A percentile compares a stretch with the other conserved stretches of the same genome.
Conservation (phyloP, 768 basidiomycete species). For the Termitomyces sp. region DNA sequence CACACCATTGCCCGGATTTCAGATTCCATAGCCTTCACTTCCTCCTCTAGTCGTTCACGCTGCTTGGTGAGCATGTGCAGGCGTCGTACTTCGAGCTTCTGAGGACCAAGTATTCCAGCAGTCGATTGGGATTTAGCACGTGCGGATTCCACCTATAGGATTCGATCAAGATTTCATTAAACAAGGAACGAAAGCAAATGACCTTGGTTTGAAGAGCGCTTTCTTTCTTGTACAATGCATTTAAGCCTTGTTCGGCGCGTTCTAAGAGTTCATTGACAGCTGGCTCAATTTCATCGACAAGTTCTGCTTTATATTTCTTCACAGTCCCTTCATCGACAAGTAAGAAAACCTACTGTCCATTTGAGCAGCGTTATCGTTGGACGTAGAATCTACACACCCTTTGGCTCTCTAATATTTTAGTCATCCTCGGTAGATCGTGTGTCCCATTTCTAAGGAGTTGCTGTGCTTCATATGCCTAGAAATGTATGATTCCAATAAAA, state of each 20-base stretch:
- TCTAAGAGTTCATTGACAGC: constrained; percentile 71
- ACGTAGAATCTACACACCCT: constrained; percentile 33
- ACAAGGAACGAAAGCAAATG: neutral
- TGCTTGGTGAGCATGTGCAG: constrained; percentile 62
- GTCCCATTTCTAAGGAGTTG: constrained; percentile 65
- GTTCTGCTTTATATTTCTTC: constrained; percentile 66
- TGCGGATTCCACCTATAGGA: constrained; percentile 50
- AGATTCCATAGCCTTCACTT: constrained; percentile 51
- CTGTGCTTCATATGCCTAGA: constrained; percentile 63
- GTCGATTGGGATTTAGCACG: constrained; percentile 39
- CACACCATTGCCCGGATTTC: constrained; percentile 57
- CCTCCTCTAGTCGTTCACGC: constrained; percentile 60
- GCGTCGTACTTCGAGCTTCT: constrained; percentile 63
- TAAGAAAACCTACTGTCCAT: constrained; percentile 53
- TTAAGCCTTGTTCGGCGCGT: constrained; percentile 64
- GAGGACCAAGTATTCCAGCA: constrained; percentile 44
- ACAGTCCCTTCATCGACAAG: constrained; percentile 70
- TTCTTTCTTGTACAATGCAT: constrained; percentile 56
- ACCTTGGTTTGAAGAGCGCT: constrained; percentile 62
- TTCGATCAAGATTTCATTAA: neutral
- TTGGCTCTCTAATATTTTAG: constrained; percentile 60
- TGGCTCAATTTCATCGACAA: constrained; percentile 78
- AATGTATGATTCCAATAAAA: neutral
- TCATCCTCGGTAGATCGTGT: constrained; percentile 66
- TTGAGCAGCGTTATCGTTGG: neutral